Evolutionary conservation across 176 grass and related monocot species (phyloP).

Genomic region (Otatea glauca): DNA sequence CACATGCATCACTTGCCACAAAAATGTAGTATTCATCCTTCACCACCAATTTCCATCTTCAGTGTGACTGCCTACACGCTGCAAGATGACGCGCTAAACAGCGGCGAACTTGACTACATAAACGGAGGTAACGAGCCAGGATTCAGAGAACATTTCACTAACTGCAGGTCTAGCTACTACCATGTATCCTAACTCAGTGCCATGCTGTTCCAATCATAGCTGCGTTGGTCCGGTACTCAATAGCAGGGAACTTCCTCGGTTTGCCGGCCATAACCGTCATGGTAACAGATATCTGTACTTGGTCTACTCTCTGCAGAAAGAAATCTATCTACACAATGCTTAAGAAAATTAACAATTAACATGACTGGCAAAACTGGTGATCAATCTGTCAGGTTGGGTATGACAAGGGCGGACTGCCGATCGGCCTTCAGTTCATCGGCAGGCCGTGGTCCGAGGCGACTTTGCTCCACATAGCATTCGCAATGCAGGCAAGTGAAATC

Average conservation of each 20-base stretch:
- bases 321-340: neutral
- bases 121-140: slow-evolving; percentile 75
- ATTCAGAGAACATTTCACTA: neutral
- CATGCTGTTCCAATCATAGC: slow-evolving; percentile 47
- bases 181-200: neutral
- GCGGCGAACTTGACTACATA: slow-evolving; percentile 95
- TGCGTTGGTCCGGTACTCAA: slow-evolving; percentile 88
- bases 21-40: neutral
- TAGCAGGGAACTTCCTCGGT: slow-evolving; percentile 96
- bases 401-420: slow-evolving; percentile 76
- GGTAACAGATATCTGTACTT: slow-evolving; percentile 45
- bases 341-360: neutral
- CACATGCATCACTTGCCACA: neutral
- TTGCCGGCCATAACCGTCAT: slow-evolving; percentile 84
- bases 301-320: neutral
- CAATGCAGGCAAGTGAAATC: slow-evolving; percentile 60
- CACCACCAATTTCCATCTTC: neutral
- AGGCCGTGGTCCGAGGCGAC: slow-evolving; percentile 94
- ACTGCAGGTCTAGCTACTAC: neutral
- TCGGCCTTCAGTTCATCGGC: slow-evolving; percentile 96
- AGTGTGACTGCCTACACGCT: slow-evolving; percentile 91
- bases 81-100: slow-evolving; percentile 69
- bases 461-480: slow-evolving; percentile 83
- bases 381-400: slow-evolving; percentile 64
- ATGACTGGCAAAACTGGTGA: neutral